These are phyloP conservation scores for Tetracladium setigerum DNA, from an alignment of 495 filamentous ascomycete species.

Conservation along the genomic window DNA sequence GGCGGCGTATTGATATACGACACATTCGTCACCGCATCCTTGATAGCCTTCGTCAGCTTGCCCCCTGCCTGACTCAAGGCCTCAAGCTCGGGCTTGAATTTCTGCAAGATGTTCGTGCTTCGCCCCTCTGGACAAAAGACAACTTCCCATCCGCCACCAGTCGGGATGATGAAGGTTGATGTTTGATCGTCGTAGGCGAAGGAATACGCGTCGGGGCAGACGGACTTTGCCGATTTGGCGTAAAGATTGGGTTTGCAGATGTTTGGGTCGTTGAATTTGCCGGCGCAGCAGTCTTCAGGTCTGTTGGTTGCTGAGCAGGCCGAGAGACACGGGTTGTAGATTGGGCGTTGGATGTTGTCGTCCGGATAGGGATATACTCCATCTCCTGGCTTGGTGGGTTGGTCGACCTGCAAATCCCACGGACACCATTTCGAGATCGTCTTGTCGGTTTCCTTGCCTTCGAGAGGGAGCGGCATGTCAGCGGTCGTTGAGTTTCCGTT, in stretches of 20 bases:
- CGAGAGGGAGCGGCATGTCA: constrained; percentile 56
- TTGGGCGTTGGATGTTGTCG: constrained; percentile 53
- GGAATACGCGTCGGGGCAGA: constrained; percentile 79
- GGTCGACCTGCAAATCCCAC: constrained; percentile 60
- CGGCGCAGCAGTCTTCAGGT: constrained; percentile 62
- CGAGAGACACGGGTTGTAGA: constrained; percentile 65
- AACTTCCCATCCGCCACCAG: constrained; percentile 67
- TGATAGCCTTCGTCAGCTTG: constrained; percentile 5
- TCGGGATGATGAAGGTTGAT: constrained; percentile 68
- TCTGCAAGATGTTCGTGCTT: constrained; percentile 58
- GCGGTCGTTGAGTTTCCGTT: constrained; percentile 41
- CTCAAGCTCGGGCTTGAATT: constrained; percentile 36
- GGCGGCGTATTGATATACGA: constrained; percentile 16
- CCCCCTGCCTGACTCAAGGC: constrained; percentile 5
- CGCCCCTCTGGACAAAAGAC: constrained; percentile 65
- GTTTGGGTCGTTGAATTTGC: constrained; percentile 45
- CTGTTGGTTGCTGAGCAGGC: constrained; percentile 55
- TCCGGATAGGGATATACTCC: constrained; percentile 74
- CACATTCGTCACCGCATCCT: constrained; percentile 15
- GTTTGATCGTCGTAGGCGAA: constrained; percentile 70
- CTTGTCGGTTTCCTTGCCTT: constrained; percentile 38
- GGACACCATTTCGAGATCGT: constrained; percentile 64
- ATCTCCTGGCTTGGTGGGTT: constrained; percentile 53
- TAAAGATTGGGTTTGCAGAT: constrained; percentile 56
- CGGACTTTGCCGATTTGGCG: constrained; percentile 52